phyloP scores from a whole-genome alignment of 129 eudicot genomes.

The Oenanthe sinensis region DNA sequence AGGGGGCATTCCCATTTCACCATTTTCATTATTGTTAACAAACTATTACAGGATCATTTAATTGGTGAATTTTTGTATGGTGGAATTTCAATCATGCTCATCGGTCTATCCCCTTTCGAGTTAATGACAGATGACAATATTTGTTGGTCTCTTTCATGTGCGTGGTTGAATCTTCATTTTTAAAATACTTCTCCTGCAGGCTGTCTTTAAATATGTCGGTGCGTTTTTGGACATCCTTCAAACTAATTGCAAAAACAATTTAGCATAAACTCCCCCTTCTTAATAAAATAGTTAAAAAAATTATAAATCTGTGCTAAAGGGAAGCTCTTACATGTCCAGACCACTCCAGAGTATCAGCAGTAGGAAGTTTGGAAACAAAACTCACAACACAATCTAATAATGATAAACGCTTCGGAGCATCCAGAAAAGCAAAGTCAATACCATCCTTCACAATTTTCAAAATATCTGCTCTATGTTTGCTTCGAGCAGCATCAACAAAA shows the following conservation, averaged over 20 bases:
- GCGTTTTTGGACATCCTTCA: slow-evolving; percentile 53
- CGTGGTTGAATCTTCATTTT: slow-evolving; percentile 20
- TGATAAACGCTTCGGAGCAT: slow-evolving; percentile 56
- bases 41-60: background rate
- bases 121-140: background rate
- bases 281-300: background rate
- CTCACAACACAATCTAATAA: slow-evolving; percentile 61
- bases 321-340: slow-evolving; percentile 58
- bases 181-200: slow-evolving; percentile 64
- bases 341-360: slow-evolving; percentile 44
- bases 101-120: background rate
- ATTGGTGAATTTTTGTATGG: background rate
- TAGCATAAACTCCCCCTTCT: slow-evolving; percentile 9
- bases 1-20: background rate
- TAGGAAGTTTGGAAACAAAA: slow-evolving; percentile 68
- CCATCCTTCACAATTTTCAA: slow-evolving; percentile 66
- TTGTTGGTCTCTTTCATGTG: background rate
- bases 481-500: slow-evolving; percentile 62
- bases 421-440: slow-evolving; percentile 54
- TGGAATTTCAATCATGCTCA: background rate
- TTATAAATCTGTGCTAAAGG: background rate
- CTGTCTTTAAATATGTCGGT: slow-evolving; percentile 50
- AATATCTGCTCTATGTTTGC: slow-evolving; percentile 49
- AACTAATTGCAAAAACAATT: slow-evolving; percentile 25
- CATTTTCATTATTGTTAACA: background rate